Evolutionary conservation across 225 moss, liverwort and hornwort species (phyloP).

Genomic region (Rhytidiadelphus loreus): DNA sequence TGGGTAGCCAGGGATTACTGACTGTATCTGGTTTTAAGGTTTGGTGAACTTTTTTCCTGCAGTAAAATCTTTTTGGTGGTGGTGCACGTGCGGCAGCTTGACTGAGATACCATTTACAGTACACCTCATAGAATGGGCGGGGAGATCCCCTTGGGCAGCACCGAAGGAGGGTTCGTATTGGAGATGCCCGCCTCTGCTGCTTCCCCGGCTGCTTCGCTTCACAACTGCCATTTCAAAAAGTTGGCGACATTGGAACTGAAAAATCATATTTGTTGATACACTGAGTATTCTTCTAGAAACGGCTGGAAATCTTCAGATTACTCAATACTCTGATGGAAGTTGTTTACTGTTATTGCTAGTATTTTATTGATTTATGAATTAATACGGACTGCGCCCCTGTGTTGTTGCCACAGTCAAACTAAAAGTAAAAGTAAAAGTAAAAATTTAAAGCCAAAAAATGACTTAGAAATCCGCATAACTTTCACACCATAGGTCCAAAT

Average conservation of each 20-base stretch:
- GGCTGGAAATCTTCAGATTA: too few relatives aligned
- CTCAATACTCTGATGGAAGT: too few relatives aligned
- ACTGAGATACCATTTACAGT: background rate
- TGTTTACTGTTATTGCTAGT: too few relatives aligned
- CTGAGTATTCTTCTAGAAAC: background rate
- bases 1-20: background rate
- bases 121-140: background rate
- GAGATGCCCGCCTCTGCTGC: background rate
- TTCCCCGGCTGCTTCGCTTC: background rate
- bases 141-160: background rate
- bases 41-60: background rate
- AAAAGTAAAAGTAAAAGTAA: too few relatives aligned
- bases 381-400: too few relatives aligned
- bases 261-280: background rate
- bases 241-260: background rate
- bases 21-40: too few relatives aligned
- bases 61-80: background rate
- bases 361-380: background rate
- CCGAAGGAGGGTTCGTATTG: background rate
- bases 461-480: too few relatives aligned
- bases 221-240: background rate
- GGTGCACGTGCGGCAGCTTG: background rate
- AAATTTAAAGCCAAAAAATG: too few relatives aligned
- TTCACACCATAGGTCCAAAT: too few relatives aligned
- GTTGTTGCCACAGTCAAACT: too few relatives aligned